These are phyloP conservation scores for Linnemannia zychae DNA, from an alignment of 192 early-diverging fungal genomes.

Conservation along the genomic window DNA sequence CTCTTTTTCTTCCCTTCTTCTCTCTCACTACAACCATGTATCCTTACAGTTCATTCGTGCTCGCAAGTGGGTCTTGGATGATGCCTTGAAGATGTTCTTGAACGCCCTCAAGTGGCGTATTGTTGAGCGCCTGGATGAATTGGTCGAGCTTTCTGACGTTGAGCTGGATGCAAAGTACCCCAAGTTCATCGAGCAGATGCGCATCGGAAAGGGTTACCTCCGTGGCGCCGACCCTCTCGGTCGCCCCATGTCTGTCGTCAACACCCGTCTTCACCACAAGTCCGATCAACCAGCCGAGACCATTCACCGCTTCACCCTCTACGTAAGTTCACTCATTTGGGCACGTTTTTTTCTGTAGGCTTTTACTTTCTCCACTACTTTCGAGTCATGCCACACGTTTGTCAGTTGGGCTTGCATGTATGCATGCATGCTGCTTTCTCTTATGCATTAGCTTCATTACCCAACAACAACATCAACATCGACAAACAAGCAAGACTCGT, in stretches of 20 bases:
- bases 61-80: constrained; percentile 89
- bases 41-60: constrained; percentile 79
- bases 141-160: constrained; percentile 63
- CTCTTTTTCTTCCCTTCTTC: not conserved
- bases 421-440: not conserved
- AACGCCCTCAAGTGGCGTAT: constrained; percentile 84
- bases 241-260: constrained; percentile 65
- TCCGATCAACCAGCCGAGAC: constrained; percentile 72
- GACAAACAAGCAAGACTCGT: not conserved
- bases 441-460: not conserved
- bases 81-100: constrained; percentile 80
- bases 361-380: not conserved
- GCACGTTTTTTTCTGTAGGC: not conserved
- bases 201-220: constrained; percentile 62
- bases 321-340: constrained; percentile 61
- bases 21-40: not conserved
- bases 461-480: not conserved
- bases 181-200: constrained; percentile 58
- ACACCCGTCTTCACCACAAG: constrained; percentile 66
- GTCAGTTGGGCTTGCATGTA: not conserved
- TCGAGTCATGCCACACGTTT: not conserved
- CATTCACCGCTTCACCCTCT: constrained; percentile 76
- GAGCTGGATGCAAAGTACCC: constrained; percentile 60
- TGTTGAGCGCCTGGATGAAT: constrained; percentile 66
- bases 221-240: constrained; percentile 64